Evolutionary conservation across 2,329 filamentous ascomycete genomes (phyloP).

Genomic region (Karstenula rhodostoma): DNA sequence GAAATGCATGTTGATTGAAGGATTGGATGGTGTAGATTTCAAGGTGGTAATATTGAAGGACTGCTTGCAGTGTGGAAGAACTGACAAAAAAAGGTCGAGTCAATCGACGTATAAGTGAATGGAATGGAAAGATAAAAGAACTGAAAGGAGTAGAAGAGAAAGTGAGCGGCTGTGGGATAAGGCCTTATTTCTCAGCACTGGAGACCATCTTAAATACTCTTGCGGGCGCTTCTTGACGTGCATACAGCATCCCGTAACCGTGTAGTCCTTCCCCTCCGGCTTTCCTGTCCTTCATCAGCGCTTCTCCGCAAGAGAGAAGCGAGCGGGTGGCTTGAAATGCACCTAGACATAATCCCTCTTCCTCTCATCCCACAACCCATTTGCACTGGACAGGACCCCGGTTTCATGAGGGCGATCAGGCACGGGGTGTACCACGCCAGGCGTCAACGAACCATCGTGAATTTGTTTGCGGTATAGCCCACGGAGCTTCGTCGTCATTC

Average conservation of each 20-base stretch:
- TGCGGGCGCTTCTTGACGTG: neutral
- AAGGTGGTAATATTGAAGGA: slow-evolving; percentile 4
- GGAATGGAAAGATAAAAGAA: slow-evolving; percentile 6
- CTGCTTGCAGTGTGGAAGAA: slow-evolving; percentile 15
- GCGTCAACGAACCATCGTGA: slow-evolving; percentile 6
- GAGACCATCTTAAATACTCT: slow-evolving; percentile 14
- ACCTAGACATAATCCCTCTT: neutral
- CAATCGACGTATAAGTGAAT: slow-evolving; percentile 20
- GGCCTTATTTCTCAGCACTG: neutral
- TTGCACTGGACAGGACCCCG: neutral
- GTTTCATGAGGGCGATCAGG: slow-evolving; percentile 17
- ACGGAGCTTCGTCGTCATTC: neutral
- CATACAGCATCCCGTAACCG: neutral
- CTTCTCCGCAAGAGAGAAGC: slow-evolving; percentile 7
- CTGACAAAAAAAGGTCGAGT: slow-evolving; percentile 14
- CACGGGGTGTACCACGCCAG: slow-evolving; percentile 12
- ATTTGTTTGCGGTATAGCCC: neutral
- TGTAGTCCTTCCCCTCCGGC: neutral
- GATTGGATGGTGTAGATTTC: neutral
- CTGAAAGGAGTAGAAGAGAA: slow-evolving; percentile 1
- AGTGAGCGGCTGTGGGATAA: slow-evolving; percentile 8
- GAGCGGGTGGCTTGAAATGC: slow-evolving; percentile 3
- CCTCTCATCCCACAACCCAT: neutral
- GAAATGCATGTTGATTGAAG: slow-evolving; percentile 17
- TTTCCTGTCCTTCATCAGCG: neutral